Percentiles rank a stretch among this genome's conserved stretches.
Conservation (phyloP, 345 rosid species). For the Boechera stricta region DNA sequence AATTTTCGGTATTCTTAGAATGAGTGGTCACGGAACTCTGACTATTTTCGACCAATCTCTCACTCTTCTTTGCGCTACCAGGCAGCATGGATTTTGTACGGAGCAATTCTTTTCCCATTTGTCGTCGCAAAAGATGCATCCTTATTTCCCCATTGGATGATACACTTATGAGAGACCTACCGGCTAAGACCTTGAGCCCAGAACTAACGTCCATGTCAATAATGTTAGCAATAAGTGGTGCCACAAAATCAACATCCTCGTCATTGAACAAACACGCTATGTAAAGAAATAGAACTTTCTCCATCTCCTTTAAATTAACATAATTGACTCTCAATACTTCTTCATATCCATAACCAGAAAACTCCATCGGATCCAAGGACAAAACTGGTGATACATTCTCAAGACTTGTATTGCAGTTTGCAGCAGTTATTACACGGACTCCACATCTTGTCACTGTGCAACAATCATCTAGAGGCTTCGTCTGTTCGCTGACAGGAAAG, state of each 20-base stretch:
- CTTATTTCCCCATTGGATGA: neutral
- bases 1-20: no score
- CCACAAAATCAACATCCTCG: slow-evolving; percentile 3
- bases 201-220: slow-evolving; percentile 15
- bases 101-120: neutral
- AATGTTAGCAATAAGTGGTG: neutral
- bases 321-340: neutral
- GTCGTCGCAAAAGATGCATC: neutral
- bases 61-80: no score
- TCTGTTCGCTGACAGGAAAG: neutral
- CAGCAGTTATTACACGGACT: neutral
- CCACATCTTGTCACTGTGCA: neutral
- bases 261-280: slow-evolving; percentile 13
- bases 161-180: slow-evolving; percentile 12
- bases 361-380: neutral
- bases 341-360: neutral
- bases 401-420: neutral
- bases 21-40: neutral
- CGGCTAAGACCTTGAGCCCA: slow-evolving; percentile 16
- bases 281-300: slow-evolving; percentile 14
- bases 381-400: neutral
- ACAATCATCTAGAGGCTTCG: neutral
- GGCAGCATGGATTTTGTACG: neutral
- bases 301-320: neutral
- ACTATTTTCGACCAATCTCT: neutral